Evolutionary conservation across 192 early-diverging fungal species (phyloP), one percentile per base, ranked within the genome.

Genomic region (Coemansia reversa): DNA sequence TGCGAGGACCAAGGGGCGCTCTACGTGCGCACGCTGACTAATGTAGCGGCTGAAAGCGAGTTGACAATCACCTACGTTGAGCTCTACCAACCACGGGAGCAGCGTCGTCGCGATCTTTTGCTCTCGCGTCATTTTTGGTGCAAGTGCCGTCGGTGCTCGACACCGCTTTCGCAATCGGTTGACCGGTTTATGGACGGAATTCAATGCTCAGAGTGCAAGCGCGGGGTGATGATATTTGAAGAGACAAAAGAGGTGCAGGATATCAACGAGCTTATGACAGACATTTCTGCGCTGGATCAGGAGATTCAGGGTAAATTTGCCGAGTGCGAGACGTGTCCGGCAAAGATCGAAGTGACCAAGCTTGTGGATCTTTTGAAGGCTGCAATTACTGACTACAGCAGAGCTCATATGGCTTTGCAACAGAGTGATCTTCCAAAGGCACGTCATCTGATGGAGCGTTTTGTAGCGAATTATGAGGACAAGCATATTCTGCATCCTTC

Each of bases 51-150:
- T 5, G 85, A 85, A 27, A 74, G 85, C 9, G 88, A 87, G 27
- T 76, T 92, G 27, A 84, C 80, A 7, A 80, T 92, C 24, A 78
- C 81, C 48, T 92, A 88, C 53, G 88, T 88, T 25, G 90, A 92
- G 63, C 74, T 92, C 30, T 90, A 81, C 69, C 84, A 84, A 53
- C 82, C 87, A 23, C 83, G 85, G 58, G 84, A 89, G 67, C 87
- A 92, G 76, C 82, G 91, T 24, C 84, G 90, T 19, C 83, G 85
- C 29, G 86, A 89, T 33, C 76, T 92, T 14, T 77, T 89, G 58
- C 64, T 79, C 24, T 75, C 85, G 39, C 89, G 86, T 20, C 87
- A 86, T 63, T 90, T 91, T 69, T 91, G 88, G 88, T 92, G 91
- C 80, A 82, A 87, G 72, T 92, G 91, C 70, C 70, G 66, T 47